Base-by-base conservation (phyloP, 345 rosid species). In the Draba incana region DNA sequence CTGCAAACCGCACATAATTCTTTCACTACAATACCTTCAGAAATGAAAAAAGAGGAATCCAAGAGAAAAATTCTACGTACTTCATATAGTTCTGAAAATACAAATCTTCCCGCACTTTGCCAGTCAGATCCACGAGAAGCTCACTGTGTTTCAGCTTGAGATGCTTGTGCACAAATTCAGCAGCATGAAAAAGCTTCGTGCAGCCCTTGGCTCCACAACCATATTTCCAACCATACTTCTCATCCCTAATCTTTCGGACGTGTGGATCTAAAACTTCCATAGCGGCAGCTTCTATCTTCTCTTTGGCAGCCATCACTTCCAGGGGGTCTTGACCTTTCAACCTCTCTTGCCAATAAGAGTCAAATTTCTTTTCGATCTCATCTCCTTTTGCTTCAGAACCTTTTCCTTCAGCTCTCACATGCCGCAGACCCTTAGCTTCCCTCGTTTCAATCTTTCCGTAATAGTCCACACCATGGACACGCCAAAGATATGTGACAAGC, bases 121-220 rank as follows among this genome's bases (percentile, higher is more conserved):
- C 72, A 12, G 99, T 95, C 67, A 80, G 80, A 62, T 95, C 99
- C 70, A 86, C 47, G 52, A 92, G 79, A 62, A 88, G 83, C 14
- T 95, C 99, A 1, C 86, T 81, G 80, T 95, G 99, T 76, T 95
- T 95, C 57, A 95, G 86, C 82, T 95, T 95, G 70, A 95, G 96
- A 84, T 95, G 99, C 84, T 95, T 95, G 79, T 92, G 89, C 71
- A 95, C 99, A 80, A 92, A 95, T 72, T 95, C 99, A 66, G 99
- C 82, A 71, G 99, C 98, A 70, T 95, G 99, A 82, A 95, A 95
- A 58, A 95, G 99, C 75, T 95, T 95, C 24, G 99, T 95, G 82
- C 99, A 95, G 42, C 99, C 98, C 79, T 92, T 95, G 48, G 99
- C 98, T 70, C 99, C 99, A 81, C 99, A 95, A 49, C 99, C 99